phyloP scores from a whole-genome alignment of 2,329 filamentous ascomycete species.

The Colletotrichum lindemuthianum region DNA sequence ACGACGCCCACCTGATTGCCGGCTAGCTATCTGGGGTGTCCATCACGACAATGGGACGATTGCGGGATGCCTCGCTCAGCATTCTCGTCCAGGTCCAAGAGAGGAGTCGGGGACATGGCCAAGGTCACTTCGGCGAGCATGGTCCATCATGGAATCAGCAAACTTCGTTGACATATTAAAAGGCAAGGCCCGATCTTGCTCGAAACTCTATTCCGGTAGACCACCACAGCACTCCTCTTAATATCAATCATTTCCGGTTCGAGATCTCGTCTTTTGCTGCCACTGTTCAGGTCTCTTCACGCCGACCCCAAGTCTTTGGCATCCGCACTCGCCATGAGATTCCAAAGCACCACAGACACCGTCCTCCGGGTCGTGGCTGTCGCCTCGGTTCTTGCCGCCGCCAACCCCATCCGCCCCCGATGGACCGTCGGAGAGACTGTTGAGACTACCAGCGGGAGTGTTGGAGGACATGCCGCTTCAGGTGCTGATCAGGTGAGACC shows the following conservation, averaged over 20 bases:
- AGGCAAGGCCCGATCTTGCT: slow-evolving; percentile 14
- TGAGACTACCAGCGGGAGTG: slow-evolving; percentile 25
- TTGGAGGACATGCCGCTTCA: slow-evolving; percentile 25
- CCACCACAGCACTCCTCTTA: slow-evolving; percentile 16
- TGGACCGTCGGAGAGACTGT: slow-evolving; percentile 27
- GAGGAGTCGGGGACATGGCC: slow-evolving; percentile 2
- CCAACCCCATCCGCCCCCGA: slow-evolving; percentile 5
- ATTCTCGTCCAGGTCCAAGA: neutral
- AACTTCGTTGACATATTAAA: slow-evolving; percentile 33
- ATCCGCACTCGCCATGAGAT: slow-evolving; percentile 27
- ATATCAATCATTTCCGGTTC: slow-evolving; percentile 3
- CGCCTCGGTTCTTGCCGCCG: slow-evolving; percentile 8
- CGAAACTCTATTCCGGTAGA: neutral
- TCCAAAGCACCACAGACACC: slow-evolving; percentile 13
- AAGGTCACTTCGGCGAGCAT: slow-evolving; percentile 12
- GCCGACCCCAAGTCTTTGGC: slow-evolving; percentile 26
- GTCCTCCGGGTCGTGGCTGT: slow-evolving; percentile 20
- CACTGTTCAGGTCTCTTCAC: slow-evolving; percentile 3
- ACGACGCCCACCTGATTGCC: slow-evolving; percentile 15
- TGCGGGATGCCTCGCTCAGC: slow-evolving; percentile 1
- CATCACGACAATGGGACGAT: slow-evolving; percentile 29
- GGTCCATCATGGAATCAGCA: slow-evolving; percentile 16
- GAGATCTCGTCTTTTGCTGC: neutral
- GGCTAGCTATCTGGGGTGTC: slow-evolving; percentile 12
- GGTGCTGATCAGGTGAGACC: slow-evolving; percentile 23